Base-by-base conservation (phyloP, 1,284 basidiomycete genomes). In the Inonotus obliquus region DNA sequence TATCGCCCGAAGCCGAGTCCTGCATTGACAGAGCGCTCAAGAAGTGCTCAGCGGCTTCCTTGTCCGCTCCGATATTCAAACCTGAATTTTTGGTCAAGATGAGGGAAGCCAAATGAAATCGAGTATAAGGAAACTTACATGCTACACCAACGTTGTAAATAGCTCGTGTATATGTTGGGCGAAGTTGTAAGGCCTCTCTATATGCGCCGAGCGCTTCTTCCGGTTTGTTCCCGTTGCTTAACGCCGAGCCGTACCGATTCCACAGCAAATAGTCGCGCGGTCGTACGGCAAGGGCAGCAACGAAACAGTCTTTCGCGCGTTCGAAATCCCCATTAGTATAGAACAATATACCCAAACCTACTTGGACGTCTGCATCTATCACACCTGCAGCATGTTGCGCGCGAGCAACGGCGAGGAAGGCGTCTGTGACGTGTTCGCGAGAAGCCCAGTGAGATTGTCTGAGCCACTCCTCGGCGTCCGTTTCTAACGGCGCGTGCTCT, bases 71-170 rank as follows among this genome's bases (percentile, higher is more conserved):
- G 54, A 99, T 95, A 72, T 99, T 99, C 65, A 99, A 75, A 72
- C 94, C 94, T 92, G 65, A 13, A 51, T 10, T 6, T 5, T 44
- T 17, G 19, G 11, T 10, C 45, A 25, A 53, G 54, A 6, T 63
- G 60, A 54, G 63, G 62, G 60, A 67, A 27, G 1, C 9, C 49
- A 59, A 29, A 1, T 23, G 19, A 21, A 14, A 13, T 41, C 25
- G 0, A 9, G 10, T 25, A 53, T 38, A 37, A 37, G 41, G 48
- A 44, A 27, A 79, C 83, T 69, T 69, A 92, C 96, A 98, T 21
- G 95, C 94, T 25, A 98, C 96, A 39, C 94, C 95, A 38, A 99
- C 91, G 71, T 99, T 99, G 73, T 97, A 98, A 39, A 98, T 95
- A 5, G 96, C 97, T 11, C 97, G 85, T 0, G 97, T 98, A 72